A percentile compares a stretch with the other conserved stretches of the same genome.
These are phyloP conservation scores for Solioccasus polychromus DNA, from an alignment of 768 basidiomycete genomes.

Conservation along the genomic window DNA sequence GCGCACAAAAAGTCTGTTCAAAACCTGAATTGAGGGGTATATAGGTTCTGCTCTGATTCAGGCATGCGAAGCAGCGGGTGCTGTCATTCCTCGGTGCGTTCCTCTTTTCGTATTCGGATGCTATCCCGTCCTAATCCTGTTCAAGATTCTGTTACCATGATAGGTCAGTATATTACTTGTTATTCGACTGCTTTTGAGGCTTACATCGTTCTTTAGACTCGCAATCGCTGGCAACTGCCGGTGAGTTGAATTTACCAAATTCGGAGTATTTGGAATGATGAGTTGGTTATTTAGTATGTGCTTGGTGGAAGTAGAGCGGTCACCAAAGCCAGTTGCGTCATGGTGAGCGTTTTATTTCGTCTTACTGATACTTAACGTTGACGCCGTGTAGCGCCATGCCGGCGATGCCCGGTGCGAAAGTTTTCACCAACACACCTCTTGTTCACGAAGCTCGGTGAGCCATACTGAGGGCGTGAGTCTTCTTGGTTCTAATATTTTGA, in stretches of 20 bases:
- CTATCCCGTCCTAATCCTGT: constrained; percentile 13
- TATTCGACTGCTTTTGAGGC: neutral
- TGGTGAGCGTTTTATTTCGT: constrained; percentile 50
- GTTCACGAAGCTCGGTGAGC: constrained; percentile 81
- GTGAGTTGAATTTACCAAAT: constrained; percentile 40
- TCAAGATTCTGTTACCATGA: constrained; percentile 84
- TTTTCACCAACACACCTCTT: constrained; percentile 89
- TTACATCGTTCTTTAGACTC: constrained; percentile 47
- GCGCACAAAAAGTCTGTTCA: neutral
- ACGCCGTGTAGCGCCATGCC: constrained; percentile 77
- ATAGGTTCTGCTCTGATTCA: constrained; percentile 93
- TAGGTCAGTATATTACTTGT: constrained; percentile 41
- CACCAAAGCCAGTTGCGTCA: constrained; percentile 92
- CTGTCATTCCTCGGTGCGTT: constrained; percentile 71
- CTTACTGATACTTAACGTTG: neutral
- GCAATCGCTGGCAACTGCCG: constrained; percentile 98
- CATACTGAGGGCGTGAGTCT: neutral
- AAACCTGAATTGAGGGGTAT: constrained; percentile 8
- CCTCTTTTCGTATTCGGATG: neutral
- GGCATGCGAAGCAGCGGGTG: constrained; percentile 89
- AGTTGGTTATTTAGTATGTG: constrained; percentile 73
- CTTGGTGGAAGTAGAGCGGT: constrained; percentile 93
- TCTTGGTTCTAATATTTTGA: constrained; percentile 9
- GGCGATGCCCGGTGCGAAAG: constrained; percentile 90
- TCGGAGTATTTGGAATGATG: constrained; percentile 7